Base-by-base conservation (phyloP, 163 green algal genomes). In the Botryococcus braunii region DNA sequence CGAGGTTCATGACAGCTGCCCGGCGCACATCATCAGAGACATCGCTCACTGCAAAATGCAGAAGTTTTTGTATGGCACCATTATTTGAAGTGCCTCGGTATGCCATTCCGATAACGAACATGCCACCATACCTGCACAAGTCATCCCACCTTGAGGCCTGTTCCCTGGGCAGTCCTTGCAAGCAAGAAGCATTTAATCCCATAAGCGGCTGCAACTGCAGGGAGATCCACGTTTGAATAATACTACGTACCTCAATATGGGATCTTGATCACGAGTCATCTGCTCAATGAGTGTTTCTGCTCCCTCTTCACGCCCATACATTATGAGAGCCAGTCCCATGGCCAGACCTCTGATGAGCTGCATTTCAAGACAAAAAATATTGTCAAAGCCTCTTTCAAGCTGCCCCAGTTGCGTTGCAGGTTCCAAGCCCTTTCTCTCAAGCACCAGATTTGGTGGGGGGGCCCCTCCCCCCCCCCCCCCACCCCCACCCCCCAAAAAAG, bases 71-170 rank as follows among this genome's bases (percentile, higher is more conserved):
- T 46, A 99, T 94, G 4, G 93, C 94, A 29, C 31, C 74, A 74
- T 98, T 98, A 82, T 97, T 97, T 73, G 78, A 85, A 17, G 92
- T 98, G 74, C 90, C 94, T 62, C 83, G 74, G 83, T 99, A 99
- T 0, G 95, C 95, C 68, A 99, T 82, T 17, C 86, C 95, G 7
- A 96, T 81, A 21, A 87, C 84, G 71, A 91, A 95, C 91, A 97
- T 97, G 52, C 87, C 94, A 25, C 91, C 83, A 55, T 89, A 91
- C 48, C 71, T 77, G 71, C 52, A 55, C 64, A 62, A n/a, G n/a
- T n/a, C n/a, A n/a, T n/a, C n/a, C n/a, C n/a, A n/a, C n/a, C n/a
- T n/a, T n/a, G n/a, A n/a, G n/a, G n/a, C n/a, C n/a, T n/a, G n/a
- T n/a, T n/a, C n/a, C n/a, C n/a, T n/a, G n/a, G n/a, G n/a, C n/a